Evolutionary conservation across 345 rosid genomes (phyloP), one percentile per base, ranked within the genome.

Genomic region (Eucalyptus virginea): DNA sequence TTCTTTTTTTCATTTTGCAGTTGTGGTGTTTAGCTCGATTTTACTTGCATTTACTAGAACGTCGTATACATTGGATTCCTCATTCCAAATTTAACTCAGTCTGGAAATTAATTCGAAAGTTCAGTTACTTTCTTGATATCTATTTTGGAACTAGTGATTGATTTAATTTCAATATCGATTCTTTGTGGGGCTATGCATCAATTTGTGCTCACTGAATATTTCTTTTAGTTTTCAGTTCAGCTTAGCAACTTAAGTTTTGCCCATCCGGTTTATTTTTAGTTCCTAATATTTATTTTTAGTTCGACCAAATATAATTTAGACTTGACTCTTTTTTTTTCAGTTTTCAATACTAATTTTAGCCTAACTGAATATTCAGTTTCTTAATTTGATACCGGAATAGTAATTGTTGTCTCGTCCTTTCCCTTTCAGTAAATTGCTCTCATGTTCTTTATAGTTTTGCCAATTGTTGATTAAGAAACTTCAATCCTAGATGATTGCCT

Each of bases 121-220:
- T 26, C 4, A 0, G 4, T 60, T 60, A 28, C 67, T 60, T 28
- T 60, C n/a, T 26, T 26, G 7, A 60, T 60, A 28, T 12, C 67
- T 12, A 12, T 60, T 28, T 60, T 28, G 17, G 67, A 60, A 60
- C 12, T 60, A 28, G 8, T 60, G 8, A 2, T 28, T 60, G 67
- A 60, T 60, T 26, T 60, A 60, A 12, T 60, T 60, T 60, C 62
- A 24, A 26, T 56, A 24, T 24, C 14, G 1, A 56, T 56, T 11
- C 62, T 56, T 28, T 60, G 32, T 5, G 32, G 1, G 30, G 0
- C 30, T 26, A 28, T 0, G 12, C 0, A 3, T 28, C 16, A 60
- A 28, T 28, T 12, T 60, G n/a, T 26, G 32, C 67, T 60, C 67
- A 12, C 32, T 28, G 8, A 60, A 60, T 60, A 60, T 65, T 30